Evolutionary conservation across 805 yeast genomes (phyloP).

Genomic region (Isabelozyma pseudorhagii): DNA sequence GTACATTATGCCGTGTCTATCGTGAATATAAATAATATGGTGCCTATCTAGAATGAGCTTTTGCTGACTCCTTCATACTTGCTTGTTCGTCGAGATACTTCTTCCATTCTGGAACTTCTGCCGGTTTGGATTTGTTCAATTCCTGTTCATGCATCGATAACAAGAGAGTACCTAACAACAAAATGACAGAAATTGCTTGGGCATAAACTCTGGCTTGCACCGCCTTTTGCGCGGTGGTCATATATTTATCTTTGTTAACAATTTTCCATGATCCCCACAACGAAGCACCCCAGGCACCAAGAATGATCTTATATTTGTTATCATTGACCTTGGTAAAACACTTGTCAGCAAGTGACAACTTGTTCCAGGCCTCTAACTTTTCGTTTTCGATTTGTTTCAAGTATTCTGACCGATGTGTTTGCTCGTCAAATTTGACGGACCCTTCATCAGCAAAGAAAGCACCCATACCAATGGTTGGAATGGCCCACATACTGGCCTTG

Average conservation of each 20-base stretch:
- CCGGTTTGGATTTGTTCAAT: conserved; percentile 32
- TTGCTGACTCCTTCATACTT: not conserved
- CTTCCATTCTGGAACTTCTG: conserved; percentile 32
- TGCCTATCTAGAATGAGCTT: not conserved
- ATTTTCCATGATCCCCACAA: conserved; percentile 72
- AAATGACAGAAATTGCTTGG: conserved; percentile 70
- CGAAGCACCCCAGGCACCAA: conserved; percentile 77
- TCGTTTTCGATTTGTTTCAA: conserved; percentile 39
- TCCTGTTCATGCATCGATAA: conserved; percentile 60
- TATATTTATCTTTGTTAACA: conserved; percentile 66
- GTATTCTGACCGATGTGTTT: conserved; percentile 51
- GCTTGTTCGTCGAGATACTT: conserved; percentile 25
- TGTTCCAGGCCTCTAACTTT: conserved; percentile 51
- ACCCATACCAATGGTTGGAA: conserved; percentile 62
- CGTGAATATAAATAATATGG: not conserved
- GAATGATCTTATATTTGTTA: conserved; percentile 64
- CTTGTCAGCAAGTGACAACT: conserved; percentile 48
- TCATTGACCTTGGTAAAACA: conserved; percentile 45
- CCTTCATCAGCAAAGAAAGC: conserved; percentile 71
- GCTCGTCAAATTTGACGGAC: conserved; percentile 62
- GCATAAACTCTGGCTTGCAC: conserved; percentile 90
- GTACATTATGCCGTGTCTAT: not conserved
- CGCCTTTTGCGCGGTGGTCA: conserved; percentile 72
- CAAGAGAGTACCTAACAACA: conserved; percentile 65
- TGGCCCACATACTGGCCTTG: conserved; percentile 61